These are phyloP conservation scores for Lentithecium fluviatile DNA, from an alignment of 495 filamentous ascomycete genomes.

Conservation along the genomic window DNA sequence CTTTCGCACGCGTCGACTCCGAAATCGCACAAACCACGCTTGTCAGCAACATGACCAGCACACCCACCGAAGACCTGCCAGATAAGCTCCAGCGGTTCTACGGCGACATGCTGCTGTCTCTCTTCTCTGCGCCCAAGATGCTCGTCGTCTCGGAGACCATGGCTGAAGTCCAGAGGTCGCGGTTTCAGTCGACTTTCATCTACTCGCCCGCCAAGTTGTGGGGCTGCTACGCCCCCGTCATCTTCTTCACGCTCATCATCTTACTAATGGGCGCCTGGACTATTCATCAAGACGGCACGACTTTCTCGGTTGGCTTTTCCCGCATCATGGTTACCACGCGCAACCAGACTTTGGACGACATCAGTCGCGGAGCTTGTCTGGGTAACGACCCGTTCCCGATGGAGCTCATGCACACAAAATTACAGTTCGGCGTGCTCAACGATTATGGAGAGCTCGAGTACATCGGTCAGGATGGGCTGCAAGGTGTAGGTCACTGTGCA, in stretches of 20 bases:
- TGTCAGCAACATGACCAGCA: slow-evolving; percentile 30
- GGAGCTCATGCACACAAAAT: slow-evolving; percentile 24
- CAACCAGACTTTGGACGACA: slow-evolving; percentile 26
- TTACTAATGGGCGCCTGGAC: slow-evolving; percentile 17
- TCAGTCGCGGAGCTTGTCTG: slow-evolving; percentile 27
- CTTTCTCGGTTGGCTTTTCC: slow-evolving; percentile 20
- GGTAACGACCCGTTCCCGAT: slow-evolving; percentile 28
- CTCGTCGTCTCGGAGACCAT: slow-evolving; percentile 31
- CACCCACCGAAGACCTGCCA: slow-evolving; percentile 26
- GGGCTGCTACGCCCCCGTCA: slow-evolving; percentile 42
- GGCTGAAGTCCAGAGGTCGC: slow-evolving; percentile 28
- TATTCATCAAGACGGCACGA: slow-evolving; percentile 24
- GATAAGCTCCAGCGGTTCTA: slow-evolving; percentile 34
- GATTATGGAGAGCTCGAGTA: slow-evolving; percentile 20
- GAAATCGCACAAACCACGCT: slow-evolving; percentile 38
- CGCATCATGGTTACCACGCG: slow-evolving; percentile 31
- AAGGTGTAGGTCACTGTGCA: slow-evolving; percentile 13
- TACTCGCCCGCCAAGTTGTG: slow-evolving; percentile 39
- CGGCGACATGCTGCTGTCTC: slow-evolving; percentile 40
- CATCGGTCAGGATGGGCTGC: slow-evolving; percentile 6
- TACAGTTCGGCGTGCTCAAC: slow-evolving; percentile 23
- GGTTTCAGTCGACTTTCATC: slow-evolving; percentile 36
- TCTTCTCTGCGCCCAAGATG: slow-evolving; percentile 41
- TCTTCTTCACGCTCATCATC: slow-evolving; percentile 30
- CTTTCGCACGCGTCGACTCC: slow-evolving; percentile 26